Base-by-base conservation (phyloP, 306 rosid genomes). In the Sphenostylis stenocarpa region DNA sequence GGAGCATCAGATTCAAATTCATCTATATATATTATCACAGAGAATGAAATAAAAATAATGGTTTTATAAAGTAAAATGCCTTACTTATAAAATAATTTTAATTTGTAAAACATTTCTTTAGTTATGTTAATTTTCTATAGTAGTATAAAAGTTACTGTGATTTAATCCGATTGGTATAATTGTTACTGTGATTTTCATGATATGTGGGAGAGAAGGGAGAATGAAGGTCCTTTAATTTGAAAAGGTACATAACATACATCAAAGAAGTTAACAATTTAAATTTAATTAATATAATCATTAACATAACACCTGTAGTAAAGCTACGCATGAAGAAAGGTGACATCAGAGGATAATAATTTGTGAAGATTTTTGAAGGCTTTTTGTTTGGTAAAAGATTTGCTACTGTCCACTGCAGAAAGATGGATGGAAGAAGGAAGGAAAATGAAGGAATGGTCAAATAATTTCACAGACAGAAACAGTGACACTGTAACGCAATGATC, bases 391-490 rank as follows among this genome's bases (percentile, higher is more conserved):
- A 19, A 43, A 43, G 20, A 57, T 39, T 58, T 57, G 57, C 2
- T 51, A 34, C 48, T 48, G 80, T 63, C 31, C 70, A 74, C 16
- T 3, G 10, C 69, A 74, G 70, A 73, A 73, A 29, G 57, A 44
- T 56, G 15, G 47, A 20, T 75, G 11, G 24, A 43, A 23, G 66
- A 13, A 38, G 66, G 19, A 15, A 7, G 2, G 6, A 39, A 73
- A n/a, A 29, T 43, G 29, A 60, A 58, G 21, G 34, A 64, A 51
- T n/a, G 73, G 73, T 76, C 80, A 76, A 76, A 76, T 3, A 26
- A 49, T 34, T 64, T n/a, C 72, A 36, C 26, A 62, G 26, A 23
- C 72, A 34, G 23, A 31, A 45, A 31, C 21, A 63, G 65, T 76
- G 53, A 0, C 63, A 62, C 3, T 48, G 34, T 43, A 56, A 24